These are phyloP conservation scores for Holtermannia corniformis DNA, from an alignment of 768 basidiomycete genomes.

Conservation along the genomic window DNA sequence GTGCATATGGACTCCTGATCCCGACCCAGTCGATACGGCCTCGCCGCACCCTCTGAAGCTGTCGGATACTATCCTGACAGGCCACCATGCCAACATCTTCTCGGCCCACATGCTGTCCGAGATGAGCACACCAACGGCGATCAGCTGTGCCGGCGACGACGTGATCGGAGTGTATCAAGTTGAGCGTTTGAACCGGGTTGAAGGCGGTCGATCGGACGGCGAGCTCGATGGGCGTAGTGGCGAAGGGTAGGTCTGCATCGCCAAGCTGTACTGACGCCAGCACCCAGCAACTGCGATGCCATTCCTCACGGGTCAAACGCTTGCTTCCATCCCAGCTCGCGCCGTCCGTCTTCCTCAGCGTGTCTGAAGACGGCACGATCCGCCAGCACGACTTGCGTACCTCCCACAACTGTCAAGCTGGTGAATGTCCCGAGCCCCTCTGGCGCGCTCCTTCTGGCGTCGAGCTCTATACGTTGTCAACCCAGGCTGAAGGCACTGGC, in stretches of 20 bases:
- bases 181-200: slow-evolving; percentile 42
- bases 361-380: slow-evolving; percentile 66
- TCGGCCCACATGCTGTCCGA: slow-evolving; percentile 68
- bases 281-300: slow-evolving; percentile 53
- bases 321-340: slow-evolving; percentile 50
- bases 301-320: slow-evolving; percentile 60
- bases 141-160: slow-evolving; percentile 52
- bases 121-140: slow-evolving; percentile 55
- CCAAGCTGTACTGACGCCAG: slow-evolving; percentile 4
- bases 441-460: slow-evolving; percentile 50
- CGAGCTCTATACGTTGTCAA: slow-evolving; percentile 55
- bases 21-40: slow-evolving; percentile 10
- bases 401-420: slow-evolving; percentile 53
- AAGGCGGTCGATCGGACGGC: slow-evolving; percentile 42
- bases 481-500: neutral
- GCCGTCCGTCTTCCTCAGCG: slow-evolving; percentile 29
- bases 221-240: slow-evolving; percentile 15
- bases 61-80: slow-evolving; percentile 63
- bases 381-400: slow-evolving; percentile 76
- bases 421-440: slow-evolving; percentile 60
- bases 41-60: slow-evolving; percentile 50
- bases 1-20: slow-evolving; percentile 61
- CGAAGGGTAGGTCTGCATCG: slow-evolving; percentile 21
- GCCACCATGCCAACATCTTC: slow-evolving; percentile 77
- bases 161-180: slow-evolving; percentile 73